Evolutionary conservation across 345 rosid species (phyloP).

Genomic region (Atalantia buxifolia): DNA sequence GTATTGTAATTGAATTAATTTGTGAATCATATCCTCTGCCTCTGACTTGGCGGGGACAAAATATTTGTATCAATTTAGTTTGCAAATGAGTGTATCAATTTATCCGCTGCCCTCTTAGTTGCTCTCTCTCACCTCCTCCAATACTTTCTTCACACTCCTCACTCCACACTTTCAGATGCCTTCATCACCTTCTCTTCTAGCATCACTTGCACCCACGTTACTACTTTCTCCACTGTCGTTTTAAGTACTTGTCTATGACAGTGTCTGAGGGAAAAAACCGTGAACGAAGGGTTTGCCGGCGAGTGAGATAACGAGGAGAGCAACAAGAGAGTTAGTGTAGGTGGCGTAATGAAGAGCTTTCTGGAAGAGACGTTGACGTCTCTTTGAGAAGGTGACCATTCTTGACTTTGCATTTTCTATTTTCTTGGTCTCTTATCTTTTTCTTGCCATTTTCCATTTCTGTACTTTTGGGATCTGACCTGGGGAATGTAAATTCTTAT

Average conservation of each 20-base stretch:
- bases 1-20: background rate
- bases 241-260: background rate
- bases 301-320: background rate
- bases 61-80: too few species aligned
- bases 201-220: too few species aligned
- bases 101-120: too few species aligned
- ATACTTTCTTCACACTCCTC: too few species aligned
- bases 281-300: background rate
- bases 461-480: too few species aligned
- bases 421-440: background rate
- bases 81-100: too few species aligned
- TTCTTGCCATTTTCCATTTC: background rate
- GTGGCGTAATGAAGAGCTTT: background rate
- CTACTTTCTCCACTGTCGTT: too few species aligned
- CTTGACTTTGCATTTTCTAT: background rate
- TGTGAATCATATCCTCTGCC: background rate
- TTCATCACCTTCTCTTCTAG: too few species aligned
- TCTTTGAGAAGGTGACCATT: background rate
- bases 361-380: background rate
- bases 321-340: background rate
- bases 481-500: too few species aligned
- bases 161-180: too few species aligned
- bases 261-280: background rate
- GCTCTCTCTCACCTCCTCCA: too few species aligned
- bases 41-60: too few species aligned